Evolutionary conservation across 208 protist species (phyloP).

Genomic region (Wallacemonas sp.): DNA sequence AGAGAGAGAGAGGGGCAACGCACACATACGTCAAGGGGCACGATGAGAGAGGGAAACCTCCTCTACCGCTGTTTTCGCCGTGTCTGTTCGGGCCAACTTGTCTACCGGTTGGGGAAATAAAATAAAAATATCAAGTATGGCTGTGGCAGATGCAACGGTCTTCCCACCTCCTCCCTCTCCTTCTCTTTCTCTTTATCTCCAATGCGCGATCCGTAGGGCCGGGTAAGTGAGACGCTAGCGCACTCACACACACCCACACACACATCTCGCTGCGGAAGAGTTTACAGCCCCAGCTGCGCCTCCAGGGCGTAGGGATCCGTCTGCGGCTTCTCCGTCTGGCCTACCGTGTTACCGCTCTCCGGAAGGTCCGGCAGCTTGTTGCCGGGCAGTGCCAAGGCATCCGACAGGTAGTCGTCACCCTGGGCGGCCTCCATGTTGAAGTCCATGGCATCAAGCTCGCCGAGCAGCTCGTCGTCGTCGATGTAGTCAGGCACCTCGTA

Average conservation of each 20-base stretch:
- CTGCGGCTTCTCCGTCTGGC: conserved; percentile 36
- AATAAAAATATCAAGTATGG: conserved; percentile 15
- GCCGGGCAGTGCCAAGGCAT: conserved; percentile 72
- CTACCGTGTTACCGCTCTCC: conserved; percentile 25
- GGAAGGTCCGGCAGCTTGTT: conserved; percentile 56
- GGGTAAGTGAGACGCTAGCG: too few species aligned
- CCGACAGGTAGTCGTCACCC: conserved; percentile 64
- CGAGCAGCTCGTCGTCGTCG: conserved; percentile 91
- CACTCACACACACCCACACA: too few species aligned
- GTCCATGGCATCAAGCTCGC: conserved; percentile 86
- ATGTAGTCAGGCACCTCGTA: conserved; percentile 92
- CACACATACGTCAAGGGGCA: not conserved
- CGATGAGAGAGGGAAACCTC: not conserved
- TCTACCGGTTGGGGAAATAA: conserved; percentile 12
- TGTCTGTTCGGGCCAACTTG: too few species aligned
- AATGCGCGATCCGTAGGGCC: too few species aligned
- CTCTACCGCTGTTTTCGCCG: too few species aligned
- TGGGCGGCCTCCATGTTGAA: conserved; percentile 75
- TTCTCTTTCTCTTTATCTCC: not conserved
- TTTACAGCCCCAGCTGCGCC: conserved; percentile 81
- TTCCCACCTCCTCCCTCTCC: not conserved
- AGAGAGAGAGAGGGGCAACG: conserved; percentile 9
- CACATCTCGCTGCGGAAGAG: not conserved
- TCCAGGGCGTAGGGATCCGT: conserved; percentile 83
- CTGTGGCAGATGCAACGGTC: not conserved